These are phyloP conservation scores for Botrytis byssoidea DNA, from an alignment of 2,329 filamentous ascomycete species.

Conservation along the genomic window DNA sequence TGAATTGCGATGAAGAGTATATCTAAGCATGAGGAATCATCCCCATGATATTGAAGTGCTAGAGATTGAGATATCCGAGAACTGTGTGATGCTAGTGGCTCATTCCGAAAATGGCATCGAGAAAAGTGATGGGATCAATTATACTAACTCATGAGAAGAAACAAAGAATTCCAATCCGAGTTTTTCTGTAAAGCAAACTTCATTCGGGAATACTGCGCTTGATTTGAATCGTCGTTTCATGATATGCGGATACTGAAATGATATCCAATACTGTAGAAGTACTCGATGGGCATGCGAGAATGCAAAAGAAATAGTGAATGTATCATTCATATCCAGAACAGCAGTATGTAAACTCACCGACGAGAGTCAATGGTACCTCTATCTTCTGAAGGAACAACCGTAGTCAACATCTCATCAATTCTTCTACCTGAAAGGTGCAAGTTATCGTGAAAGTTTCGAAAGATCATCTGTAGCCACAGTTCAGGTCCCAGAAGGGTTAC, in stretches of 20 bases:
- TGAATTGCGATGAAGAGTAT: background rate
- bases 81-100: background rate
- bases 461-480: background rate
- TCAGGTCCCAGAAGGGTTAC: background rate
- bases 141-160: background rate
- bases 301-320: background rate
- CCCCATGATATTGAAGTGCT: background rate
- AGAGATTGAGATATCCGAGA: background rate
- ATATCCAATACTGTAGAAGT: background rate
- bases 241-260: background rate
- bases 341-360: background rate
- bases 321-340: background rate
- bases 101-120: too few species aligned
- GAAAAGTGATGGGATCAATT: background rate
- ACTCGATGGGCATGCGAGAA: background rate
- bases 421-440: background rate
- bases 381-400: background rate
- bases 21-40: background rate
- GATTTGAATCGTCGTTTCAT: background rate
- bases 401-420: background rate
- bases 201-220: background rate
- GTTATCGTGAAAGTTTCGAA: background rate
- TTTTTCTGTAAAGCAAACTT: background rate
- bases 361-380: background rate
- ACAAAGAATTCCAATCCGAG: background rate